Evolutionary conservation across 1,284 basidiomycete species (phyloP), one percentile per base, ranked within the genome.

Genomic region (Phaffia rhodozyma): DNA sequence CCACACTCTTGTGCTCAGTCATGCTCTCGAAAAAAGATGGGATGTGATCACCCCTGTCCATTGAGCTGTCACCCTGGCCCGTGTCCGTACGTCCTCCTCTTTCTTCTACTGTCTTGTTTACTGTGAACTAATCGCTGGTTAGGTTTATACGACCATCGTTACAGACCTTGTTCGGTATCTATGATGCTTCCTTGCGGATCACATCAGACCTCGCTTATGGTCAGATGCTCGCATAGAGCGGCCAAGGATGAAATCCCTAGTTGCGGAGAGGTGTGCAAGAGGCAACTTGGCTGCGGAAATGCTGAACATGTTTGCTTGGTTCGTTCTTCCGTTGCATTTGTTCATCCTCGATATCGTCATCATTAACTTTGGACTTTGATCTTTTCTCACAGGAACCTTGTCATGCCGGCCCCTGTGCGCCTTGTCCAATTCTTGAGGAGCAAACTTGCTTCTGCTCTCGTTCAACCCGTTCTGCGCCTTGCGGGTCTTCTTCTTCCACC

Each of bases 381-480:
- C 6, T 58, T 18, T 58, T 58, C 38, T 5, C 13, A 18, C 43
- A 77, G 54, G 74, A 79, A 51, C 68, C 77, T 0, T 94, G 91
- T 70, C 91, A 94, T 71, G 79, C 81, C 3, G 89, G 86, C 0
- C 75, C 78, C 2, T 94, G 91, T 73, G 74, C 73, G 6, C 78
- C 80, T 0, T 93, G 91, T 73, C 68, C 75, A 0, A 77, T 82
- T 5, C 78, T 70, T 56, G 84, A 86, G 65, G 66, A 69, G 0
- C 80, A 80, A 13, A 78, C 71, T 43, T 94, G 91, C 73, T 91
- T 84, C 75, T 94, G 91, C 72, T 89, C 89, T 55, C 5, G 43
- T 21, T 9, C 70, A 69, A 55, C 53, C 3, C 25, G 49, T 5
- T 13, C 48, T 20, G 58, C 30, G n/a, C 6, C 58, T 3, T 58